phyloP scores from a whole-genome alignment of 352 stramenopile species.

The Globisporangium cederbergense region DNA sequence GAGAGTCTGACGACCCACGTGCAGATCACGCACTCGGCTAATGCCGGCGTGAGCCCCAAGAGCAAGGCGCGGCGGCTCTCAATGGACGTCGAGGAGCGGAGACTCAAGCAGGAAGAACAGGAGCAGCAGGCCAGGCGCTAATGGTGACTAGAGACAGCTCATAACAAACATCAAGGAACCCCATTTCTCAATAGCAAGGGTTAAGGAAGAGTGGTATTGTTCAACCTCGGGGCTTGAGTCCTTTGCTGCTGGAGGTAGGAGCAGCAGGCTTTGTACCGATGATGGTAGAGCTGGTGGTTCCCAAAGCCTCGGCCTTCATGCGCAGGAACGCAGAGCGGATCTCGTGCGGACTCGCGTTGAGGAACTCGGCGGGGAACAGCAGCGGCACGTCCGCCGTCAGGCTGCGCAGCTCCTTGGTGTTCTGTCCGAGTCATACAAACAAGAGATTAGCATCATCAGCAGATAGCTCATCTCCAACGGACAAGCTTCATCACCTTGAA shows the following conservation, averaged over 20 bases:
- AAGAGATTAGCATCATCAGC: background rate
- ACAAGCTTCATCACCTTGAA: constrained; percentile 55
- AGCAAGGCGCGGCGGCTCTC: constrained; percentile 29
- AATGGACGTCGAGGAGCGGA: constrained; percentile 17
- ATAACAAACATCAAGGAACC: background rate
- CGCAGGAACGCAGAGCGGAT: constrained; percentile 58
- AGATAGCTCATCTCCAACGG: background rate
- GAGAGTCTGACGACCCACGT: constrained; percentile 61
- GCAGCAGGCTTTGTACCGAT: background rate
- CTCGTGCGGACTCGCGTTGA: constrained; percentile 56
- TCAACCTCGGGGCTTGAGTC: constrained; percentile 1
- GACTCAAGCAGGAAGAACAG: constrained; percentile 11
- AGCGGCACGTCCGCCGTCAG: constrained; percentile 68
- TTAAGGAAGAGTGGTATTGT: background rate
- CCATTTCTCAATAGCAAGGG: background rate
- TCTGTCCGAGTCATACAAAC: constrained; percentile 23
- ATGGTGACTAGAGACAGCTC: background rate
- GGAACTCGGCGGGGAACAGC: constrained; percentile 80
- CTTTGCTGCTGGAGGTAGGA: constrained; percentile 7
- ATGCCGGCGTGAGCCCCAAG: constrained; percentile 15
- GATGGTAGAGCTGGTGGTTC: constrained; percentile 8
- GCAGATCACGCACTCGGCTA: constrained; percentile 47
- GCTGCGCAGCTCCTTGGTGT: constrained; percentile 83
- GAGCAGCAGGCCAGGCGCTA: background rate
- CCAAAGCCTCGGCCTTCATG: constrained; percentile 48